Percentiles rank a stretch among this genome's conserved stretches.
Evolutionary conservation across 768 basidiomycete genomes (phyloP).

Genomic region (Gyrodon lividus): DNA sequence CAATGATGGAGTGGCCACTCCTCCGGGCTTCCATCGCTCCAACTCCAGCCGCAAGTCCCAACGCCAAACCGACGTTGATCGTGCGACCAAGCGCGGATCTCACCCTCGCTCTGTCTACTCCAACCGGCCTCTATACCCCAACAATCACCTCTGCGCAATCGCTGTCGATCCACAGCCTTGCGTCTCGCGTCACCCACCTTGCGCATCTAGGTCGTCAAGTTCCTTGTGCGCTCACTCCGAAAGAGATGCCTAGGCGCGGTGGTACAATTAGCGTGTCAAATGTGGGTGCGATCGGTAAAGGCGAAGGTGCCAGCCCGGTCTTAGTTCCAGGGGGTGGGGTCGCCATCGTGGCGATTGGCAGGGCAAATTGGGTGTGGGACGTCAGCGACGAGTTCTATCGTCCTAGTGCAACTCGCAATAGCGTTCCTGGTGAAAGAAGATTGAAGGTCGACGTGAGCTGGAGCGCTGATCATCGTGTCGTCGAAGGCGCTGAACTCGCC

Average conservation of each 20-base stretch:
- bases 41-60: constrained; percentile 9
- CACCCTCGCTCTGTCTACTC: constrained; percentile 72
- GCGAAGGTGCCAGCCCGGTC: constrained; percentile 69
- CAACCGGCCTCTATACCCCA: constrained; percentile 82
- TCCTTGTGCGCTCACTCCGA: constrained; percentile 60
- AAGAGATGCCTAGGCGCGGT: constrained; percentile 72
- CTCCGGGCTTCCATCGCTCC: constrained; percentile 66
- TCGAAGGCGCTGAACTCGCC: constrained; percentile 87
- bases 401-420: neutral
- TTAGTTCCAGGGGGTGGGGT: constrained; percentile 82
- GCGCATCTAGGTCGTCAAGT: constrained; percentile 64
- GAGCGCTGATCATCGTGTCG: constrained; percentile 84
- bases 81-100: constrained; percentile 77
- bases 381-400: constrained; percentile 44
- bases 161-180: constrained; percentile 57
- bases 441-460: constrained; percentile 70
- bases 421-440: constrained; percentile 44
- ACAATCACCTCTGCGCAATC: constrained; percentile 57
- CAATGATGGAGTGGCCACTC: constrained; percentile 84
- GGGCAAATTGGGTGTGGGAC: constrained; percentile 77
- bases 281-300: constrained; percentile 75
- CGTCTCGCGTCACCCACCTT: constrained; percentile 59
- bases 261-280: constrained; percentile 83
- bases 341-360: constrained; percentile 79
- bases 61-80: constrained; percentile 61